phyloP scores from a whole-genome alignment of 257 asterid species.

The Forsythia suspensa region DNA sequence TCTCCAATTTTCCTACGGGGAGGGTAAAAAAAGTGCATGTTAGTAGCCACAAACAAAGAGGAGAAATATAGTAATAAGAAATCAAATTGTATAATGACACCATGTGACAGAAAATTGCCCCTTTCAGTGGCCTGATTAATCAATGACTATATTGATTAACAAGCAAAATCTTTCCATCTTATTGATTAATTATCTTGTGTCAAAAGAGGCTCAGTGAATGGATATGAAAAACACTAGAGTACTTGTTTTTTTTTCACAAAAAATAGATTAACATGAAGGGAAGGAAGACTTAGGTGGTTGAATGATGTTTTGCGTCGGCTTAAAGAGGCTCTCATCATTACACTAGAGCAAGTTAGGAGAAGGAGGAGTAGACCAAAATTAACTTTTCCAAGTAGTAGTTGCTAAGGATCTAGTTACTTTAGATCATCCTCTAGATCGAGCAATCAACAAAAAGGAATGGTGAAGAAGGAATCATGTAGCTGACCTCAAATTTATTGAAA shows the following conservation, averaged over 20 bases:
- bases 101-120: not conserved
- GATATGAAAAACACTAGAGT: not conserved
- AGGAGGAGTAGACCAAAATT: not conserved
- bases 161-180: not conserved
- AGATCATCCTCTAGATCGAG: not conserved
- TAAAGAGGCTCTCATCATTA: too few species aligned
- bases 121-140: too few species aligned
- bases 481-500: not conserved
- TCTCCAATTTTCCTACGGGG: slow-evolving; percentile 71
- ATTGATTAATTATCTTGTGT: too few species aligned
- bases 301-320: not conserved
- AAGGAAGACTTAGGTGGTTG: not conserved
- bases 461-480: not conserved
- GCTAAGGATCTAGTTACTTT: not conserved
- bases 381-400: not conserved
- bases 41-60: not conserved
- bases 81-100: not conserved
- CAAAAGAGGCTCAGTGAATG: not conserved
- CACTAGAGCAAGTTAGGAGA: too few species aligned
- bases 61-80: not conserved
- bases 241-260: not conserved
- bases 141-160: not conserved
- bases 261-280: not conserved
- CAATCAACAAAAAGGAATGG: not conserved
- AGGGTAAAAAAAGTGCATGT: not conserved